These are phyloP conservation scores for Claviceps purpurea DNA, from an alignment of 2,329 filamentous ascomycete species.

Conservation along the genomic window DNA sequence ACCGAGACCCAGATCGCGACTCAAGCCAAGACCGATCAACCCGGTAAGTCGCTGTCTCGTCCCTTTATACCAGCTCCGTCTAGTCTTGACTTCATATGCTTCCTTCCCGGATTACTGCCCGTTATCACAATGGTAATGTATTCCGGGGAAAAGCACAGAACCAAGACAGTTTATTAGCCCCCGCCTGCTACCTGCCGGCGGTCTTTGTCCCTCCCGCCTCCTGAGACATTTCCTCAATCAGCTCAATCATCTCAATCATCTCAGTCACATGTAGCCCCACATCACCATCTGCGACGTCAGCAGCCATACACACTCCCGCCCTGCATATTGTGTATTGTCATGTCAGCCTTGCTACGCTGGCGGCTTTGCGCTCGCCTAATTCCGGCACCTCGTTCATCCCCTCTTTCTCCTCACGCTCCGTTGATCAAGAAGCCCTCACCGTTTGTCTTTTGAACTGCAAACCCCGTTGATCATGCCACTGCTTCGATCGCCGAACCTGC, in stretches of 20 bases:
- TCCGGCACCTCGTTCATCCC: background rate
- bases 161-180: too few relatives aligned
- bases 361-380: background rate
- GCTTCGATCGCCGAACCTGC: background rate
- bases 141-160: too few relatives aligned
- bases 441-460: background rate
- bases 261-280: background rate
- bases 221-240: background rate
- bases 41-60: background rate
- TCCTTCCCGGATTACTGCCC: too few relatives aligned
- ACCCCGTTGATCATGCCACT: background rate
- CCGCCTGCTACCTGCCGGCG: background rate
- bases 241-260: too few relatives aligned
- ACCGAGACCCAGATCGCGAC: slow-evolving; percentile 21
- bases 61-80: background rate
- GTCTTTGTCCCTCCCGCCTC: background rate
- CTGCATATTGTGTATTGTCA: too few relatives aligned
- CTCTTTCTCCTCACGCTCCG: too few relatives aligned
- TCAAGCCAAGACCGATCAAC: slow-evolving; percentile 11
- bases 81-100: background rate
- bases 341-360: background rate
- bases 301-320: background rate
- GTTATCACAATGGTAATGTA: background rate
- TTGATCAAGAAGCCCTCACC: background rate
- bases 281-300: background rate